Base-by-base conservation (phyloP, 73 alveolate genomes). In the Symbiodinium natans region DNA sequence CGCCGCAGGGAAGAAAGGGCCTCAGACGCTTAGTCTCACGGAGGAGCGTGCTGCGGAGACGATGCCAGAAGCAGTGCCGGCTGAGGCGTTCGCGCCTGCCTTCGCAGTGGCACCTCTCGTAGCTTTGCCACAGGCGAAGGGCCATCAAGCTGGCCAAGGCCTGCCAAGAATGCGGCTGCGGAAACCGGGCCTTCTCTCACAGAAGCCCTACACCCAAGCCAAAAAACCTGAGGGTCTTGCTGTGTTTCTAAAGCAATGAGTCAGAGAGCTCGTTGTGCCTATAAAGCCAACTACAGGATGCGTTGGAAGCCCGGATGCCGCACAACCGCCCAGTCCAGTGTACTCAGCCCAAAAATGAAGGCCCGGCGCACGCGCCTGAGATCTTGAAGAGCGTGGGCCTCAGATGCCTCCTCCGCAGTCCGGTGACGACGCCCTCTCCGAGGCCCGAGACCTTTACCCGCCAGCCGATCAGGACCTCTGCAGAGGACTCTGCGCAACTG, bases 381-480 rank as follows among this genome's bases (percentile, higher is more conserved):
- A 90, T 39, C 71, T 56, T 41, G 97, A 84, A 84, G 86, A 90
- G 80, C 11, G 89, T 90, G 8, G 97, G 27, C 27, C 89, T 82
- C 34, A 90, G 75, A 9, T 85, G 84, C 41, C 97, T 84, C 77
- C n/a, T 90, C 29, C 97, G 38, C 41, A 90, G 23, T 11, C 52
- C 97, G 11, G 88, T 68, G 36, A 90, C 52, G 54, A 41, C 52
- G 27, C 97, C 88, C 52, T 90, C 97, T 13, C 97, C 97, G 13
- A 90, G 54, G 89, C 89, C 87, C 39, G 40, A 31, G 88, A 90
- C 54, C 46, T 34, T 68, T 39, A 90, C 97, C 5, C 97, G 87
- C 97, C 97, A 90, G 43, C 97, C 97, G 48, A 90, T 90, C 29
- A 90, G 80, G 43, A 90, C 97, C 97, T 90, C 43, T 15, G 9